Evolutionary conservation across 106 monocot genomes (phyloP), one percentile per base, ranked within the genome.

Genomic region (Phalaenopsis aphrodite): DNA sequence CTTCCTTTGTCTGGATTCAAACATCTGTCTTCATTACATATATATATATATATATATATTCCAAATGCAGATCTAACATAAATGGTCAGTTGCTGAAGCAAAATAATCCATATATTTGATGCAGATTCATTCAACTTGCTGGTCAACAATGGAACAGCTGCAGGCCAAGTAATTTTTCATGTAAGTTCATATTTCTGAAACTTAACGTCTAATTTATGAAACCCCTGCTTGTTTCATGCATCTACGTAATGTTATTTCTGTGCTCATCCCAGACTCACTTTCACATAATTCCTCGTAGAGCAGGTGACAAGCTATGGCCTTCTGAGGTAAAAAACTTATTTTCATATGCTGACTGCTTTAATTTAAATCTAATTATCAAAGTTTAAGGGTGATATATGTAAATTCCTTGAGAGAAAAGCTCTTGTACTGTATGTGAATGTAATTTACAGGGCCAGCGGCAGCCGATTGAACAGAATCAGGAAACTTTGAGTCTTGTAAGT

Each of bases 101-200:
- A 52, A 52, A 52, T 52, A 12, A 12, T 52, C 12, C 14, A 43
- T 69, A 15, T 69, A 69, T 69, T 69, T 69, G 65, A 76, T 81
- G 75, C 92, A 97, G 94, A 97, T 87, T 94, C 94, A 71, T 97
- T 92, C 83, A 97, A 97, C 86, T 78, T 97, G 66, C 46, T 94
- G 71, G 90, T 92, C 67, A 97, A 97, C 77, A 94, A 84, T 83
- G 92, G 94, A 82, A 75, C 83, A 56, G 97, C 97, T 67, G 97
- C 97, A 57, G 97, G 97, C 24, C 97, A 97, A 94, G 94, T 94
- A 55, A 87, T 97, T 84, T 97, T 94, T 82, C 97, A 97, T 83
- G 97, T 97, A 81, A 90, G 94, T 84, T 65, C 38, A 69, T 69
- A 4, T 14, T 41, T 5, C 69, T 12, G 69, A 69, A 41, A 69